Percentiles rank a stretch among this genome's conserved stretches.
Conservation (phyloP, 2,329 filamentous ascomycete species). For the Fusarium floridanum region DNA sequence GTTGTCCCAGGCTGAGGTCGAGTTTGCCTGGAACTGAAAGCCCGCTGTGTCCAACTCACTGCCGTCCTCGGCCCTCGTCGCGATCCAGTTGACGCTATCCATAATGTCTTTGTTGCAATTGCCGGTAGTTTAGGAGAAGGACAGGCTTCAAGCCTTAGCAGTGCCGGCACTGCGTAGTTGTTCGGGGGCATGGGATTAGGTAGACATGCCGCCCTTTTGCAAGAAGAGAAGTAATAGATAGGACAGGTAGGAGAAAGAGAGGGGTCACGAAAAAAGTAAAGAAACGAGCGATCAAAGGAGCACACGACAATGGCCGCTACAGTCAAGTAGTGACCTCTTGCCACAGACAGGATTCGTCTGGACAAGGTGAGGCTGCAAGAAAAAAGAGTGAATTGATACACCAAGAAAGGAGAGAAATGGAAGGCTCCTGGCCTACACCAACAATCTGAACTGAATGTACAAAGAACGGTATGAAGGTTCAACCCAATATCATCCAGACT, state of each 20-base stretch:
- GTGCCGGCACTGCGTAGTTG: slow-evolving; percentile 45
- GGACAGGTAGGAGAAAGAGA: neutral
- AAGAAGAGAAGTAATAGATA: neutral
- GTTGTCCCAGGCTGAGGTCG: slow-evolving; percentile 62
- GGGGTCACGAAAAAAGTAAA: slow-evolving; percentile 3
- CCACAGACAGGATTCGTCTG: slow-evolving; percentile 7
- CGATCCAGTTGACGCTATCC: slow-evolving; percentile 25
- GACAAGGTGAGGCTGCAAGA: slow-evolving; percentile 12
- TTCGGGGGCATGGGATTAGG: slow-evolving; percentile 21
- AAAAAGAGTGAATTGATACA: slow-evolving; percentile 21
- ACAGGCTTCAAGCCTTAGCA: slow-evolving; percentile 41
- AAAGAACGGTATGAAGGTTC: slow-evolving; percentile 35
- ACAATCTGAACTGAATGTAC: slow-evolving; percentile 21
- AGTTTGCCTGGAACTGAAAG: slow-evolving; percentile 55
- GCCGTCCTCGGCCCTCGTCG: slow-evolving; percentile 23
- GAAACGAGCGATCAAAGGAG: slow-evolving; percentile 10
- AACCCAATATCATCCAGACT: slow-evolving; percentile 18
- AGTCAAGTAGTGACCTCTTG: slow-evolving; percentile 10
- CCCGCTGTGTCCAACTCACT: slow-evolving; percentile 36
- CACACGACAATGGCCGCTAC: slow-evolving; percentile 13
- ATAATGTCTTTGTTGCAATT: slow-evolving; percentile 17
- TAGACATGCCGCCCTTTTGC: slow-evolving; percentile 37
- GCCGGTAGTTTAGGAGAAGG: slow-evolving; percentile 12
- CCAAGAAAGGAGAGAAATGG: slow-evolving; percentile 16
- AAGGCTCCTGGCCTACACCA: slow-evolving; percentile 39